These are phyloP conservation scores for Saururus chinensis DNA, from an alignment of 164 flowering plant species.

Conservation along the genomic window DNA sequence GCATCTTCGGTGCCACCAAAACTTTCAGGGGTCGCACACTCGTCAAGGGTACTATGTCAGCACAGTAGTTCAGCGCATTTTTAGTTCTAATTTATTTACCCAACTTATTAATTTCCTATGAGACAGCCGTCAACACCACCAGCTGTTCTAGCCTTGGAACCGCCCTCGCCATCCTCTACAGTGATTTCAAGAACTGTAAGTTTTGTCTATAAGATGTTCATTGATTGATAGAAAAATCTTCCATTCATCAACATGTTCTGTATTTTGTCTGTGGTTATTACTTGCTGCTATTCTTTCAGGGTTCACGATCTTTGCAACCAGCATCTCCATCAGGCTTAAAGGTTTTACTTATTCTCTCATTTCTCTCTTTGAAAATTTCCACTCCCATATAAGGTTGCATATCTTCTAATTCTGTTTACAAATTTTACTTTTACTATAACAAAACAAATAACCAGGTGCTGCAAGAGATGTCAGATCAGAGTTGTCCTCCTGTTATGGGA, in stretches of 20 bases:
- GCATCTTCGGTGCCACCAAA: constrained; percentile 36
- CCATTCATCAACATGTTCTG: not conserved
- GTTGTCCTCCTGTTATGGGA: not conserved
- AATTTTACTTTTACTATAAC: too few species aligned
- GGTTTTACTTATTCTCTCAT: not conserved
- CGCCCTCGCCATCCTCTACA: constrained; percentile 40
- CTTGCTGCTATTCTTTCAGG: not conserved
- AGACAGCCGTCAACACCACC: constrained; percentile 45
- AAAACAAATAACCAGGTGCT: not conserved
- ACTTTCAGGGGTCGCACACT: constrained; percentile 18
- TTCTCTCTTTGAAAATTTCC: not conserved
- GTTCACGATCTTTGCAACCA: not conserved
- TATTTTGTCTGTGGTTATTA: not conserved
- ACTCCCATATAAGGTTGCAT: too few species aligned
- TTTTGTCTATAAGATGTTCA: not conserved
- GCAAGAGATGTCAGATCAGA: not conserved
- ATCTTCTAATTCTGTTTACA: not conserved
- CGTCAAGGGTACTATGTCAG: constrained; percentile 35
- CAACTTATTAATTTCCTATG: constrained; percentile 1
- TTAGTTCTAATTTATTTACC: not conserved
- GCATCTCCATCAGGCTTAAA: not conserved
- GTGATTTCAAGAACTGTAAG: not conserved
- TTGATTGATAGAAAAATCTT: too few species aligned
- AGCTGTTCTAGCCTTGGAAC: constrained; percentile 18
- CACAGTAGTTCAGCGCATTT: too few species aligned